Conservation (phyloP, 192 early-diverging fungal genomes). For the Coemansia sp. region DNA sequence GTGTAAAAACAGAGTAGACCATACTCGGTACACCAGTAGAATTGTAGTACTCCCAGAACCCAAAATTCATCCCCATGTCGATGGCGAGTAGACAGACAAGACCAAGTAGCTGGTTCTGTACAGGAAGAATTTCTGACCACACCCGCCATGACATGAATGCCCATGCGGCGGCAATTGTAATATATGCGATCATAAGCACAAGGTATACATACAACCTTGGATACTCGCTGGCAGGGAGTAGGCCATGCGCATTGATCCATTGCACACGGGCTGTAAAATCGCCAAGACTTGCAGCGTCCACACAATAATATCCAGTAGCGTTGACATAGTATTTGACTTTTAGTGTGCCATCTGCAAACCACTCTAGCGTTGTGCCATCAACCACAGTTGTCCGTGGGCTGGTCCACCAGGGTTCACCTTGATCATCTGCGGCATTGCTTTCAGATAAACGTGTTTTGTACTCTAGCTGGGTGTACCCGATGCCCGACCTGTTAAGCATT, state of each 20-base stretch:
- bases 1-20: slow-evolving; percentile 70
- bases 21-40: slow-evolving; percentile 58
- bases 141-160: slow-evolving; percentile 70
- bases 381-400: slow-evolving; percentile 20
- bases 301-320: slow-evolving; percentile 86
- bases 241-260: slow-evolving; percentile 80
- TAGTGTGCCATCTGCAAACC: slow-evolving; percentile 33
- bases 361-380: slow-evolving; percentile 50
- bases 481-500: slow-evolving; percentile 38
- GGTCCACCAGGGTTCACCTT: slow-evolving; percentile 23
- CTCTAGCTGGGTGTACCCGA: slow-evolving; percentile 43
- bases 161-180: slow-evolving; percentile 76
- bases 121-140: slow-evolving; percentile 86
- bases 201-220: slow-evolving; percentile 90
- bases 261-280: slow-evolving; percentile 61
- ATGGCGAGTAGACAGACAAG: slow-evolving; percentile 83
- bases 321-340: slow-evolving; percentile 63
- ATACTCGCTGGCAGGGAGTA: slow-evolving; percentile 81
- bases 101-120: slow-evolving; percentile 88
- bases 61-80: slow-evolving; percentile 94
- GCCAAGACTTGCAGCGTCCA: slow-evolving; percentile 38
- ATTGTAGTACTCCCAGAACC: slow-evolving; percentile 72
- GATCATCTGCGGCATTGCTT: slow-evolving; percentile 34
- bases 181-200: slow-evolving; percentile 69
- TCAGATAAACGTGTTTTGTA: slow-evolving; percentile 22